Conservation (phyloP, 2,329 filamentous ascomycete species). For the Monilinia fructigena region DNA sequence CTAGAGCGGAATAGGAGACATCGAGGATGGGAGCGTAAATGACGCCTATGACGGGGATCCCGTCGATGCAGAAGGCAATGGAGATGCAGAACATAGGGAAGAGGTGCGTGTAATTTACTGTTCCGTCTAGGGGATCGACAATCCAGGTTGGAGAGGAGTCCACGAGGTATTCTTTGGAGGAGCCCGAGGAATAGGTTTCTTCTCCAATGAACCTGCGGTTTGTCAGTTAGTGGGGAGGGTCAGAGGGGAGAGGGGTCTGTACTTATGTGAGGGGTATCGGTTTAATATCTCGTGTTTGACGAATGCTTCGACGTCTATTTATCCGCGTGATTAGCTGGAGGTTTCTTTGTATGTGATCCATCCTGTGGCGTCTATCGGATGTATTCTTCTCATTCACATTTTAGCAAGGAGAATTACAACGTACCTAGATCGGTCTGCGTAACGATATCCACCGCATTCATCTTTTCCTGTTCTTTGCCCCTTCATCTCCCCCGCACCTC, state of each 20-base stretch:
- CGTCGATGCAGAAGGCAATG: slow-evolving; percentile 64
- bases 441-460: slow-evolving; percentile 74
- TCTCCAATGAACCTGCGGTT: slow-evolving; percentile 67
- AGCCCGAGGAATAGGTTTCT: slow-evolving; percentile 69
- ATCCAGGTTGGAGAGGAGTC: slow-evolving; percentile 66
- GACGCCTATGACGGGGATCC: slow-evolving; percentile 64
- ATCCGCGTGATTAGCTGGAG: slow-evolving; percentile 24
- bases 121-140: slow-evolving; percentile 67
- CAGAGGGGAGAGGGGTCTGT: slow-evolving; percentile 34
- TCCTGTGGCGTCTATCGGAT: neutral
- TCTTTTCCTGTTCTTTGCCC: slow-evolving; percentile 57
- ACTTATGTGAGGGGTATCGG: slow-evolving; percentile 67
- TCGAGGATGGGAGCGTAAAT: slow-evolving; percentile 70
- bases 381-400: neutral
- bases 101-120: slow-evolving; percentile 57
- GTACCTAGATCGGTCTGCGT: slow-evolving; percentile 72
- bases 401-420: slow-evolving; percentile 25
- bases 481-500: slow-evolving; percentile 41
- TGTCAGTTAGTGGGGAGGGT: neutral
- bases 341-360: neutral
- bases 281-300: slow-evolving; percentile 58
- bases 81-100: slow-evolving; percentile 82
- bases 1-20: slow-evolving; percentile 67
- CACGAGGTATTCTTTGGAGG: slow-evolving; percentile 68
- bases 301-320: slow-evolving; percentile 67